Percentiles rank a stretch among this genome's conserved stretches.
These are phyloP conservation scores for Encephalitozoon hellem DNA, from an alignment of 371 early-diverging fungal genomes.

Conservation along the genomic window DNA sequence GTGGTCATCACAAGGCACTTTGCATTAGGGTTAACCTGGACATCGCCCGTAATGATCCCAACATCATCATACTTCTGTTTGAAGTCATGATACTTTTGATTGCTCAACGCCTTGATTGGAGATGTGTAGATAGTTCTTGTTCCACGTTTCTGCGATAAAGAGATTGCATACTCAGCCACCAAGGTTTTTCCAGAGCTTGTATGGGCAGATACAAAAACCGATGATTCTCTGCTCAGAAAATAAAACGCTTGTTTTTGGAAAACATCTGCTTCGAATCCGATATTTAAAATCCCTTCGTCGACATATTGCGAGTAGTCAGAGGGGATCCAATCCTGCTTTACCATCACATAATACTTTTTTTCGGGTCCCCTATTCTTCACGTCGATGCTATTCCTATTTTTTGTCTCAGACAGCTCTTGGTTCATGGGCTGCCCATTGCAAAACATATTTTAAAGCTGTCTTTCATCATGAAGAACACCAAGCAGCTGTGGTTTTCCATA, in stretches of 20 bases:
- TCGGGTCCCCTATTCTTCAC: neutral
- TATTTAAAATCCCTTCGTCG: conserved; percentile 38
- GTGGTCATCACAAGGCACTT: conserved; percentile 96
- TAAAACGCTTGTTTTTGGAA: conserved; percentile 95
- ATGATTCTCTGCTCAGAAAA: conserved; percentile 79
- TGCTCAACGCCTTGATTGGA: conserved; percentile 94
- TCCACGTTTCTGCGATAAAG: conserved; percentile 64
- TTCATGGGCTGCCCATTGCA: neutral
- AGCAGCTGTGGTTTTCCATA: no score
- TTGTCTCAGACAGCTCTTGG: neutral
- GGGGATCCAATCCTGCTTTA: conserved; percentile 30
- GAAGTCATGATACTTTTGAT: conserved; percentile 97
- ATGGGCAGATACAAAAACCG: conserved; percentile 95
- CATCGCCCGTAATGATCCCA: conserved; percentile 95
- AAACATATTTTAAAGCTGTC: neutral
- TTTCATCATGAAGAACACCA: no score
- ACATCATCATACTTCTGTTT: conserved; percentile 71
- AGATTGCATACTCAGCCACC: conserved; percentile 95
- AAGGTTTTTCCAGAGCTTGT: conserved; percentile 98
- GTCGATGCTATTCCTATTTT: no score
- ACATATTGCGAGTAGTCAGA: conserved; percentile 25
- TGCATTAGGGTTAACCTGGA: conserved; percentile 87
- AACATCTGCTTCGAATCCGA: conserved; percentile 78
- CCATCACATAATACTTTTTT: neutral
- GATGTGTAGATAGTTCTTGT: conserved; percentile 86